A percentile compares a stretch with the other conserved stretches of the same genome.
Evolutionary conservation across 2,329 filamentous ascomycete species (phyloP).

Genomic region (Fusarium guadeloupense): DNA sequence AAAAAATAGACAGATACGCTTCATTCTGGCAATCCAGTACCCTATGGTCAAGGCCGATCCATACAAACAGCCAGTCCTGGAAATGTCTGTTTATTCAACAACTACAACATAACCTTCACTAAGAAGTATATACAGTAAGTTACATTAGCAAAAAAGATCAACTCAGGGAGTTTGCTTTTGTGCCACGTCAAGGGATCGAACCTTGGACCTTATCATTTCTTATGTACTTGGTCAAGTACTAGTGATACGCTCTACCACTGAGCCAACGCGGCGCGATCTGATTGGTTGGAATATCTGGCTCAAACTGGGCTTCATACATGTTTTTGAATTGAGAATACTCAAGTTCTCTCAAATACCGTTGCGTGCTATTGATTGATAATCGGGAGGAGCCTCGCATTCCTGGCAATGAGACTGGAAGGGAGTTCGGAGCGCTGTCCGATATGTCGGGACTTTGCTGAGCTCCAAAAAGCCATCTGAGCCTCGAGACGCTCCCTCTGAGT

Average conservation of each 20-base stretch:
- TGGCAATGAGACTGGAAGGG: slow-evolving; percentile 63
- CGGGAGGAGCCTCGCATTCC: slow-evolving; percentile 64
- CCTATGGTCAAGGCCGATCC: too few species aligned
- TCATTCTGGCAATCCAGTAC: too few species aligned
- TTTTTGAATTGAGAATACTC: too few species aligned
- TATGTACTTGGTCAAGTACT: background rate
- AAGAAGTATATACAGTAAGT: too few species aligned
- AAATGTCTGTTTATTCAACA: too few species aligned
- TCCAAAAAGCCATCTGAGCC: slow-evolving; percentile 69
- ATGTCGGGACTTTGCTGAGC: slow-evolving; percentile 78
- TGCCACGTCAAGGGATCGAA: slow-evolving; percentile 31
- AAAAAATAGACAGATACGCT: too few species aligned
- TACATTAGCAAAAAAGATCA: too few species aligned
- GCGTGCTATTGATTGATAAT: slow-evolving; percentile 69
- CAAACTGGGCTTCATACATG: too few species aligned
- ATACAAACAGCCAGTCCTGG: too few species aligned
- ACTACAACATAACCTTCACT: too few species aligned
- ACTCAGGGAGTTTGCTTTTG: too few species aligned
- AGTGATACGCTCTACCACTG: slow-evolving; percentile 34
- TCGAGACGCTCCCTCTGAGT: slow-evolving; percentile 62
- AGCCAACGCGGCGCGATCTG: slow-evolving; percentile 18
- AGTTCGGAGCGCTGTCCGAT: slow-evolving; percentile 75
- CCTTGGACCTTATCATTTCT: slow-evolving; percentile 31
- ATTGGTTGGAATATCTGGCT: background rate
- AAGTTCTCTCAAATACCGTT: too few species aligned